Evolutionary conservation across 768 basidiomycete species (phyloP), one percentile per base, ranked within the genome.

Genomic region (Tylopilus vinaceipallidus): DNA sequence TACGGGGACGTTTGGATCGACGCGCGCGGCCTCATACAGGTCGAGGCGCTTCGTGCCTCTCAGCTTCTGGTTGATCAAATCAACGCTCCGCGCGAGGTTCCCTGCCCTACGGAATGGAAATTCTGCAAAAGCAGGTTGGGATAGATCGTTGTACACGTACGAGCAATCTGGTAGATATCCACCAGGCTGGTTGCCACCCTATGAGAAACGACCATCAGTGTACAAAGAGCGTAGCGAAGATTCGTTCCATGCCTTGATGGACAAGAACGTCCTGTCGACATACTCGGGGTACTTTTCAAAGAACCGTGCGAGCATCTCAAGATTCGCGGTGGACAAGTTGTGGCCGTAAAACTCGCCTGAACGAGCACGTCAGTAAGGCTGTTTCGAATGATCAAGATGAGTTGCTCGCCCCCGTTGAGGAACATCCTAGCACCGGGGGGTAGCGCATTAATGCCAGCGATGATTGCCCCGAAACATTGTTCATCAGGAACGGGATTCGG

Each of bases 391-490:
- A 24, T 20, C 47, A 17, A 3, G 9, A 17, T 7, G 2, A 19
- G 23, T 3, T 9, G 20, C 67, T 11, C 53, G 73, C 80, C 76
- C 57, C 73, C 75, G 57, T 82, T 81, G 54, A 83, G 52, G 41
- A 81, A 54, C 58, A 78, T 73, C 59, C 80, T 80, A 27, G 63
- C 66, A 14, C 74, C 77, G 0, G 68, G 54, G 1, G 75, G 75
- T 29, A 76, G 58, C 0, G 69, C 63, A 32, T 75, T 70, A 49
- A 79, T 57, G 6, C 74, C 75, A 11, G 74, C 75, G 60, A 79
- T 81, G 69, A 87, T 84, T 2, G 81, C 71, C 19, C 75, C 79
- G 52, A 88, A 85, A 9, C 77, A 78, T 29, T 80, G 73, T 45
- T 82, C 82, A 48, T 87, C 83, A 2, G 79, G 67, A 29, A 75